Evolutionary conservation across 257 asterid genomes (phyloP).

Genomic region (Avicennia marina): DNA sequence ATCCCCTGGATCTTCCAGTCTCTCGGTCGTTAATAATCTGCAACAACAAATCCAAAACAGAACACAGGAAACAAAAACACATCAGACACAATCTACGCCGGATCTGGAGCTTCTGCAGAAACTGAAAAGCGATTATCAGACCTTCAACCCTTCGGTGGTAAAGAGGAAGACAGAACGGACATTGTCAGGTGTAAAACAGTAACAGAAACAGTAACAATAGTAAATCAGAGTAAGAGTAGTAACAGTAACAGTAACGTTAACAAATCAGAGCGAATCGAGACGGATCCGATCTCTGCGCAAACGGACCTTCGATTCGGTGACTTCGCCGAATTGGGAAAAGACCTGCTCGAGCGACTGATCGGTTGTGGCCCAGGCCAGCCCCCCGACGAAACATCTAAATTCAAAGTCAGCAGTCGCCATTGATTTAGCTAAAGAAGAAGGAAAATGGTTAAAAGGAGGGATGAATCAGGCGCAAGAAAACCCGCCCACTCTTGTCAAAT

Average conservation of each 20-base stretch:
- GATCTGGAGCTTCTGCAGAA: constrained; percentile 13
- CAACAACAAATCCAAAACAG: background rate
- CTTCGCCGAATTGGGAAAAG: constrained; percentile 37
- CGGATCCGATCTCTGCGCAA: constrained; percentile 52
- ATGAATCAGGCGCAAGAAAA: no score
- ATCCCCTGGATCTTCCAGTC: constrained; percentile 81
- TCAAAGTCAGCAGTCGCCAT: constrained; percentile 44
- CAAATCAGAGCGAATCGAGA: constrained; percentile 39
- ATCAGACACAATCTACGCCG: constrained; percentile 17
- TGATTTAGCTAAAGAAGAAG: no score
- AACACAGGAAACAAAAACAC: constrained; percentile 4
- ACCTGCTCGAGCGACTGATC: constrained; percentile 29
- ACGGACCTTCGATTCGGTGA: constrained; percentile 87
- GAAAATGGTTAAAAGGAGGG: no score
- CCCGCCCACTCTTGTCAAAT: background rate
- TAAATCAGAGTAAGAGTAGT: constrained; percentile 27
- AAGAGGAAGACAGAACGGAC: constrained; percentile 15
- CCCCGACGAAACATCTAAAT: constrained; percentile 63
- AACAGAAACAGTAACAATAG: constrained; percentile 38
- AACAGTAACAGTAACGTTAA: constrained; percentile 28
- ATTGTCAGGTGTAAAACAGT: background rate
- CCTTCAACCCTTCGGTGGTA: constrained; percentile 45
- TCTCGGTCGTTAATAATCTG: constrained; percentile 59
- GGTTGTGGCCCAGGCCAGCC: constrained; percentile 41
- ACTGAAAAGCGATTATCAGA: constrained; percentile 42